Conservation (phyloP, 2,329 filamentous ascomycete species). For the Thelonectria blattea region DNA sequence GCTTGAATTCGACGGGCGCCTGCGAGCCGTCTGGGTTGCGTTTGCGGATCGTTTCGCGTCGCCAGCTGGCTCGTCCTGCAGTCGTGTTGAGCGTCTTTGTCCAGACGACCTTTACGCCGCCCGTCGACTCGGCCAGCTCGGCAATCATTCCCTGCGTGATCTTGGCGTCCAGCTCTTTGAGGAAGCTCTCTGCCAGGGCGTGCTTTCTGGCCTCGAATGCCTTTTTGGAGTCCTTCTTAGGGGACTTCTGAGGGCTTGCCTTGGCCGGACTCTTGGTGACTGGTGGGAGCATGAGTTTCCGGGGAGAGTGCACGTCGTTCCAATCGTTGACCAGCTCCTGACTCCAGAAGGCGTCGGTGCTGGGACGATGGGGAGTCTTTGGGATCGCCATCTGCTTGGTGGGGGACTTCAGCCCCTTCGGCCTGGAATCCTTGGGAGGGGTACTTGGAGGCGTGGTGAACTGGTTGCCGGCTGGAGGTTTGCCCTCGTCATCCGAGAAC, state of each 20-base stretch:
- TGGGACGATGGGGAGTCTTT: slow-evolving; percentile 58
- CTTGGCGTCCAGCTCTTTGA: slow-evolving; percentile 69
- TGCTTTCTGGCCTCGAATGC: slow-evolving; percentile 68
- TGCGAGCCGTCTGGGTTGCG: slow-evolving; percentile 35
- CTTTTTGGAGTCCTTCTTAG: slow-evolving; percentile 55
- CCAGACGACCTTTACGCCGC: slow-evolving; percentile 76
- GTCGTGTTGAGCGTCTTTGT: slow-evolving; percentile 80
- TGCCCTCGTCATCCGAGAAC: slow-evolving; percentile 33
- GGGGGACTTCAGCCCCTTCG: slow-evolving; percentile 38
- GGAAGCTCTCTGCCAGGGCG: slow-evolving; percentile 66
- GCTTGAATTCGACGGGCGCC: slow-evolving; percentile 46
- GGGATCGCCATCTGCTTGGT: slow-evolving; percentile 52
- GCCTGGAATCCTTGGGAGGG: slow-evolving; percentile 25
- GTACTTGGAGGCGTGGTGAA: slow-evolving; percentile 33
- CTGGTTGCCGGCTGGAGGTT: slow-evolving; percentile 10
- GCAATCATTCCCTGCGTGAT: slow-evolving; percentile 68
- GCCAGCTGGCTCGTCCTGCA: slow-evolving; percentile 78
- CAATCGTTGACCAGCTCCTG: slow-evolving; percentile 65
- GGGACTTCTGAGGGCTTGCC: slow-evolving; percentile 45
- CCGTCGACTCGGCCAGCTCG: slow-evolving; percentile 64
- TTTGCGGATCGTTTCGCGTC: slow-evolving; percentile 59
- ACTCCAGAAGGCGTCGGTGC: slow-evolving; percentile 65
- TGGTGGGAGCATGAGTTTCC: slow-evolving; percentile 46
- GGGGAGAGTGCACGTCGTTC: slow-evolving; percentile 67
- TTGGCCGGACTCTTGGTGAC: slow-evolving; percentile 38